Percentiles rank a stretch among this genome's conserved stretches.
phyloP scores from a whole-genome alignment of 2,329 filamentous ascomycete species.

The Ceratocystis destructans region DNA sequence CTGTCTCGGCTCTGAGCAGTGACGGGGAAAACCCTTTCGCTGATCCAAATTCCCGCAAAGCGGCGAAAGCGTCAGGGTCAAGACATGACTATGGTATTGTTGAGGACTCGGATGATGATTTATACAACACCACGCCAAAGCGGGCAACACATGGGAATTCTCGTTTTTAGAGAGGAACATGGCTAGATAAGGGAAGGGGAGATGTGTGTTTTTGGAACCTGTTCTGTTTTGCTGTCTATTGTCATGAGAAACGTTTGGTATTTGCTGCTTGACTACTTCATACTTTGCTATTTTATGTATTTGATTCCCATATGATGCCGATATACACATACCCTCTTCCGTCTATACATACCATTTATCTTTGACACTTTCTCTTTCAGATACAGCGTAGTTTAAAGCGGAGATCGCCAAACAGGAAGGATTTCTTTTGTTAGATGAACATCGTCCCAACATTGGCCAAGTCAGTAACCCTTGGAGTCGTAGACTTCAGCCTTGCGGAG shows the following conservation, averaged over 20 bases:
- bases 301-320: conserved; percentile 34
- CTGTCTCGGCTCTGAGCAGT: conserved; percentile 22
- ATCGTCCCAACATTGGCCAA: background rate
- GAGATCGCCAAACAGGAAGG: background rate
- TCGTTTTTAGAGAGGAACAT: background rate
- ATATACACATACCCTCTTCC: background rate
- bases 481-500: background rate
- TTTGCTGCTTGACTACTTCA: background rate
- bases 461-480: background rate
- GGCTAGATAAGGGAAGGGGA: background rate
- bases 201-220: background rate
- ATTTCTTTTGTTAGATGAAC: background rate
- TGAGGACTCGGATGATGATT: conserved; percentile 27
- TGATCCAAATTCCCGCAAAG: conserved; percentile 22
- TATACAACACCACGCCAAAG: conserved; percentile 31
- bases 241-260: background rate
- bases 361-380: background rate
- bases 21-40: conserved; percentile 27
- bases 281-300: background rate
- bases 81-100: conserved; percentile 20
- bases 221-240: background rate
- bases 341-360: background rate
- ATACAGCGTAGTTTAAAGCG: conserved; percentile 5
- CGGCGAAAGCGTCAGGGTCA: conserved; percentile 20
- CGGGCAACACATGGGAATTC: background rate